Evolutionary conservation across 768 basidiomycete species (phyloP).

Genomic region (Fistulinella prunicolor): DNA sequence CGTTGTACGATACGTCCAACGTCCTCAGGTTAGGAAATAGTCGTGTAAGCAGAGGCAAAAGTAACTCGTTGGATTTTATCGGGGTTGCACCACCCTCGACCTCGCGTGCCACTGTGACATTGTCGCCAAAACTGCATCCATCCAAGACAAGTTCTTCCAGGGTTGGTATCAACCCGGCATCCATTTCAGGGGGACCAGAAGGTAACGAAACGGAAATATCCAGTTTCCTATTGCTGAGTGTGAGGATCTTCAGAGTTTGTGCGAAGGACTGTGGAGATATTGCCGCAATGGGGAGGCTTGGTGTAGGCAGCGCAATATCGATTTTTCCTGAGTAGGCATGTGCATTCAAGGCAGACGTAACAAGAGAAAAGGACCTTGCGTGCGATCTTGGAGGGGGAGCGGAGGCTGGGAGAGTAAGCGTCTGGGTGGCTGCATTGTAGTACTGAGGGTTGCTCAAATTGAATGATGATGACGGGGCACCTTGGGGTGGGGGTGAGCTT

Average conservation of each 20-base stretch:
- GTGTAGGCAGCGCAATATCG: conserved; percentile 59
- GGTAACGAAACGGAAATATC: conserved; percentile 66
- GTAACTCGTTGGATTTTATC: conserved; percentile 47
- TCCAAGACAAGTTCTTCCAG: conserved; percentile 75
- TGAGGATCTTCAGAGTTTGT: conserved; percentile 52
- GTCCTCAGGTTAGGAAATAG: conserved; percentile 70
- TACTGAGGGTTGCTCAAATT: conserved; percentile 55
- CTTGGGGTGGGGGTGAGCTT: conserved; percentile 23
- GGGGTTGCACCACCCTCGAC: conserved; percentile 33
- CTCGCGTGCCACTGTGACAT: conserved; percentile 45
- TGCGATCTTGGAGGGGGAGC: conserved; percentile 51
- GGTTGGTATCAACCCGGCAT: conserved; percentile 49
- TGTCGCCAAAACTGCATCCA: conserved; percentile 66
- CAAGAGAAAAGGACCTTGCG: conserved; percentile 60
- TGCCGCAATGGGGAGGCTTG: conserved; percentile 62
- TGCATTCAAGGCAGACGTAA: conserved; percentile 22
- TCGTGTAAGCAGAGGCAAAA: conserved; percentile 56
- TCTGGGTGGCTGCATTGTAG: conserved; percentile 52
- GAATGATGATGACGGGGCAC: conserved; percentile 23
- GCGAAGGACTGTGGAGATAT: conserved; percentile 63
- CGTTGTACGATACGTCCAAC: conserved; percentile 76
- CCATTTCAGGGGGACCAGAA: conserved; percentile 24
- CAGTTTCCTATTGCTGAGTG: conserved; percentile 61
- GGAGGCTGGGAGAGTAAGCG: conserved; percentile 64
- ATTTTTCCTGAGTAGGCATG: conserved; percentile 16